Percentiles rank a stretch among this genome's conserved stretches.
These are phyloP conservation scores for Xylariales sp. DNA, from an alignment of 2,329 filamentous ascomycete genomes.

Conservation along the genomic window DNA sequence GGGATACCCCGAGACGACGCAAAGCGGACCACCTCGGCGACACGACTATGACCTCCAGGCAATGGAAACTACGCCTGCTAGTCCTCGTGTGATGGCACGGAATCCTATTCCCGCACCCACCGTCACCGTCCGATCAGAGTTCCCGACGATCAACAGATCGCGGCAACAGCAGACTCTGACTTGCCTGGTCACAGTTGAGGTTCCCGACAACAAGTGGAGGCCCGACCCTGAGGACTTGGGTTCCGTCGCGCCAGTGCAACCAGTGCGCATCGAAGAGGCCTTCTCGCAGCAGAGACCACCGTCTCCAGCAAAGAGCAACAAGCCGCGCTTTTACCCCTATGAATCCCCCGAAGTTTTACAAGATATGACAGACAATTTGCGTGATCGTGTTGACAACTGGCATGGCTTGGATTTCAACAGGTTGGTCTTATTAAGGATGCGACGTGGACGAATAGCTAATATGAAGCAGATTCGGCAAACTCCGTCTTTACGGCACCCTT, in stretches of 20 bases:
- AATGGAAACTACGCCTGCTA: slow-evolving; percentile 82
- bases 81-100: slow-evolving; percentile 65
- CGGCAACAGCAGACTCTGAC: slow-evolving; percentile 93
- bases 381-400: slow-evolving; percentile 94
- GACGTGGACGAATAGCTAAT: slow-evolving; percentile 22
- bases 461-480: slow-evolving; percentile 71
- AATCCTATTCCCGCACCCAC: slow-evolving; percentile 88
- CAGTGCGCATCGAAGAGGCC: slow-evolving; percentile 47
- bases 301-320: slow-evolving; percentile 53
- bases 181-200: slow-evolving; percentile 89
- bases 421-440: slow-evolving; percentile 33
- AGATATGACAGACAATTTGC: slow-evolving; percentile 79
- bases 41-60: slow-evolving; percentile 96
- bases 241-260: slow-evolving; percentile 39
- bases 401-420: slow-evolving; percentile 89
- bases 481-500: slow-evolving; percentile 83
- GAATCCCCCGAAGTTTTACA: slow-evolving; percentile 74
- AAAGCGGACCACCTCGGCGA: slow-evolving; percentile 64
- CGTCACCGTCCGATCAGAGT: slow-evolving; percentile 95
- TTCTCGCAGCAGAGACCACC: slow-evolving; percentile 46
- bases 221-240: slow-evolving; percentile 78
- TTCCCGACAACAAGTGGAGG: slow-evolving; percentile 87
- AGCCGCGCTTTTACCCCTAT: slow-evolving; percentile 61
- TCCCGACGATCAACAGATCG: slow-evolving; percentile 86
- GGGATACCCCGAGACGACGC: slow-evolving; percentile 73